Conservation (phyloP, 2,329 filamentous ascomycete genomes). For the Fusarium beomiforme region DNA sequence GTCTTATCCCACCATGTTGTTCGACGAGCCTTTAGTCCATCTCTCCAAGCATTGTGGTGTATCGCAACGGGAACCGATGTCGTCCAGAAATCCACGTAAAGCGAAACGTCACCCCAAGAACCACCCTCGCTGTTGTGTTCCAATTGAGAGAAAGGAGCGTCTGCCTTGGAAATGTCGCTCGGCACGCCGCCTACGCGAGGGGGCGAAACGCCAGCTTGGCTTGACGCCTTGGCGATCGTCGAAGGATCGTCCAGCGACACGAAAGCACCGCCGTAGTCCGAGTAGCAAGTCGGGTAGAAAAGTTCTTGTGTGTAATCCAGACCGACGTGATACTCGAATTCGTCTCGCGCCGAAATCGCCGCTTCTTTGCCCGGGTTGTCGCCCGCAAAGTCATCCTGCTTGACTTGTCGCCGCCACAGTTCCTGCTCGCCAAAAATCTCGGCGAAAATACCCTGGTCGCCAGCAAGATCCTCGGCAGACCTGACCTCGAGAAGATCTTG, state of each 20-base stretch:
- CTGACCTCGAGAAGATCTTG: slow-evolving; percentile 26
- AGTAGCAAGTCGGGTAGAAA: slow-evolving; percentile 45
- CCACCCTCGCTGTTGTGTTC: background rate
- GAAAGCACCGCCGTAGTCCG: slow-evolving; percentile 42
- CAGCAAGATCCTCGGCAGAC: slow-evolving; percentile 29
- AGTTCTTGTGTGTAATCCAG: slow-evolving; percentile 45
- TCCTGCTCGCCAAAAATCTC: slow-evolving; percentile 46
- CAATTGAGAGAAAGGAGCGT: slow-evolving; percentile 27
- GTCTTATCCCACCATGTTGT: slow-evolving; percentile 41
- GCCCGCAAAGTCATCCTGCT: slow-evolving; percentile 10
- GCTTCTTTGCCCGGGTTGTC: slow-evolving; percentile 29
- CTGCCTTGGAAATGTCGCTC: slow-evolving; percentile 29
- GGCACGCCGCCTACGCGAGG: slow-evolving; percentile 38
- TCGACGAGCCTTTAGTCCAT: slow-evolving; percentile 38
- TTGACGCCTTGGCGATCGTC: slow-evolving; percentile 29
- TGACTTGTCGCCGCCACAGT: slow-evolving; percentile 33
- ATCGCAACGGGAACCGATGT: slow-evolving; percentile 36
- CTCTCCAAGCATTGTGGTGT: slow-evolving; percentile 41
- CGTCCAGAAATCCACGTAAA: slow-evolving; percentile 42
- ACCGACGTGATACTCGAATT: slow-evolving; percentile 44
- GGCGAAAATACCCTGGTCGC: slow-evolving; percentile 47
- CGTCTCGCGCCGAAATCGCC: slow-evolving; percentile 12
- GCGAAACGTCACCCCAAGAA: slow-evolving; percentile 35
- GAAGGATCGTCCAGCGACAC: slow-evolving; percentile 28
- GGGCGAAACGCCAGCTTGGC: slow-evolving; percentile 34